These are phyloP conservation scores for Mycena alexandri DNA, from an alignment of 768 basidiomycete species.

Conservation along the genomic window DNA sequence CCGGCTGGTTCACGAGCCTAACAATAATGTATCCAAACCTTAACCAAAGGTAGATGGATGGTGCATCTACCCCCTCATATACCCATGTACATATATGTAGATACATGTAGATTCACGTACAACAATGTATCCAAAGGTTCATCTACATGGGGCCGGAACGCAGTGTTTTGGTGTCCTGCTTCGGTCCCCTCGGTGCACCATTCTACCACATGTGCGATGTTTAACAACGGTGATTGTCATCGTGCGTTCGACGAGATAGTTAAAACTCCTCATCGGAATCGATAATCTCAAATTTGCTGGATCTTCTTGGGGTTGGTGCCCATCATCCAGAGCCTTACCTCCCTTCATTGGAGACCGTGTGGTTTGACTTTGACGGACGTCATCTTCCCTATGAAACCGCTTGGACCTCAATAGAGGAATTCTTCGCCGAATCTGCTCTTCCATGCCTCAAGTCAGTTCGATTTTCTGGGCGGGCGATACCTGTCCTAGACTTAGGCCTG, in stretches of 20 bases:
- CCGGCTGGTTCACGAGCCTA: too few relatives aligned
- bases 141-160: too few relatives aligned
- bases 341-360: neutral
- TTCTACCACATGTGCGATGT: neutral
- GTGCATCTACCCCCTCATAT: too few relatives aligned
- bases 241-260: neutral
- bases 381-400: neutral
- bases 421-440: constrained; percentile 4
- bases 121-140: too few relatives aligned
- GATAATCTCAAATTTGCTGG: constrained; percentile 17
- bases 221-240: constrained; percentile 1
- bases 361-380: neutral
- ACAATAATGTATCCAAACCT: too few relatives aligned
- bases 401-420: neutral
- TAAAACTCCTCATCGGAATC: constrained; percentile 1
- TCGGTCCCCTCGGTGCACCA: constrained; percentile 23
- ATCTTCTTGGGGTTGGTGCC: neutral
- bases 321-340: constrained; percentile 6
- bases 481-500: neutral
- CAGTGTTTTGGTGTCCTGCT: too few relatives aligned
- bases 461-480: neutral
- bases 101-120: too few relatives aligned
- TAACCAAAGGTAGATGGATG: too few relatives aligned
- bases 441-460: neutral
- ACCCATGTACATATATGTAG: too few relatives aligned